phyloP scores from a whole-genome alignment of 2,329 filamentous ascomycete species.

The Colletotrichum lini region DNA sequence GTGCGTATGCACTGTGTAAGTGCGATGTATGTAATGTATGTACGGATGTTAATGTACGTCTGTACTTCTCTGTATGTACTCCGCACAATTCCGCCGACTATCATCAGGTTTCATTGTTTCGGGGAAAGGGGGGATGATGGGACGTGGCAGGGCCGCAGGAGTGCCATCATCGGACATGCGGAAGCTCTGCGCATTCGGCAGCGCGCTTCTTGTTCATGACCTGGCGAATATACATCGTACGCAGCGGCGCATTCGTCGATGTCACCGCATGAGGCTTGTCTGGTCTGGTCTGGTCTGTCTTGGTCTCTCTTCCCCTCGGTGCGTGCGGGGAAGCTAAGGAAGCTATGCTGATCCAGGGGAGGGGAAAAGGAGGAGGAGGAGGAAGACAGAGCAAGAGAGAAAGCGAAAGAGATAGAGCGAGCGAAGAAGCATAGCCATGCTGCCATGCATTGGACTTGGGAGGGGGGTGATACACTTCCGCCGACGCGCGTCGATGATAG shows the following conservation, averaged over 20 bases:
- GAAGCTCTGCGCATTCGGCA: conserved; percentile 30
- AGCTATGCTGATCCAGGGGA: conserved; percentile 32
- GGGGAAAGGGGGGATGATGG: no score
- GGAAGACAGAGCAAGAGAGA: no score
- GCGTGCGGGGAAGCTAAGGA: conserved; percentile 39
- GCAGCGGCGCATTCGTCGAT: conserved; percentile 9
- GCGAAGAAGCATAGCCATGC: conserved; percentile 28
- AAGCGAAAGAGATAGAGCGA: no score
- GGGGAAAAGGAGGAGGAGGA: not conserved
- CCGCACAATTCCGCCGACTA: not conserved
- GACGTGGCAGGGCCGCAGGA: not conserved
- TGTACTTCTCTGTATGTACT: not conserved
- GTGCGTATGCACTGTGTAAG: no score
- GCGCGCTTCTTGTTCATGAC: conserved; percentile 7
- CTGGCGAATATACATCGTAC: conserved; percentile 3
- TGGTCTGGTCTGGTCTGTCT: no score
- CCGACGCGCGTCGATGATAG: conserved; percentile 41
- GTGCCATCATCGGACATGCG: conserved; percentile 28
- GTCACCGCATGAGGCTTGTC: conserved; percentile 23
- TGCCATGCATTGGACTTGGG: conserved; percentile 33
- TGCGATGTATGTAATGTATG: no score
- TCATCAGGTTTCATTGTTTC: not conserved
- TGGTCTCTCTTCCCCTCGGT: not conserved
- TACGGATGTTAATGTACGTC: no score
- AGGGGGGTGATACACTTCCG: conserved; percentile 19